These are phyloP conservation scores for Leccinum griseonigrum DNA, from an alignment of 1,284 basidiomycete genomes.

Conservation along the genomic window DNA sequence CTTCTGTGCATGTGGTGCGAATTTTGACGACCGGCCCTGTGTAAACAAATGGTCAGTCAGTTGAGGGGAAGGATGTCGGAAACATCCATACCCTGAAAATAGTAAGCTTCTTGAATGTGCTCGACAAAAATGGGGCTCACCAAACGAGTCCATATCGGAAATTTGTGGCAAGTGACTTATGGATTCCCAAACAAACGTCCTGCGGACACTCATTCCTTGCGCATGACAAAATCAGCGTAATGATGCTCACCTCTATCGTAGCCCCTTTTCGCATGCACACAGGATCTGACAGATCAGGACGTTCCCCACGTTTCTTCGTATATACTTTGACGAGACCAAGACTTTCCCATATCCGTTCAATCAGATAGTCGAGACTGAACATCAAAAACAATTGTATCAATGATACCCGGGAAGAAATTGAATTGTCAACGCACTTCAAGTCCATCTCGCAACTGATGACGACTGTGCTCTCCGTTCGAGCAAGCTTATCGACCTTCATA, in stretches of 20 bases:
- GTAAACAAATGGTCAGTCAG: not conserved
- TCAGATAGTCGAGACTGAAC: slow-evolving; percentile 78
- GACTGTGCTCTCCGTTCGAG: slow-evolving; percentile 83
- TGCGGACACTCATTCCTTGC: slow-evolving; percentile 23
- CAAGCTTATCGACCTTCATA: slow-evolving; percentile 71
- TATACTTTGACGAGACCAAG: slow-evolving; percentile 89
- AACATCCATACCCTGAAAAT: slow-evolving; percentile 20
- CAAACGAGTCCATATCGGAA: slow-evolving; percentile 93
- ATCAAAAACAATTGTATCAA: not conserved
- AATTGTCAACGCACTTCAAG: slow-evolving; percentile 59
- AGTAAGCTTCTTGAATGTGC: not conserved
- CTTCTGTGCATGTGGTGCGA: slow-evolving; percentile 91
- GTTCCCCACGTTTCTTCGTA: slow-evolving; percentile 94
- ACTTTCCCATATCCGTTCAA: slow-evolving; percentile 90
- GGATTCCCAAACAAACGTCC: slow-evolving; percentile 90
- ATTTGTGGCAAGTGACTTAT: slow-evolving; percentile 85
- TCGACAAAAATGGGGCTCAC: slow-evolving; percentile 41
- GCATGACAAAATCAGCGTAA: not conserved
- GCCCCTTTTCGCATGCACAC: slow-evolving; percentile 90
- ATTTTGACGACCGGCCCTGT: slow-evolving; percentile 88
- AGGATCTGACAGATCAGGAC: slow-evolving; percentile 91
- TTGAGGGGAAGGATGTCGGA: slow-evolving; percentile 20
- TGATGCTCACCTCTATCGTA: slow-evolving; percentile 73
- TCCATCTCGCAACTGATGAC: slow-evolving; percentile 95
- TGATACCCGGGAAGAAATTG: not conserved